Base-by-base conservation (phyloP, 768 basidiomycete genomes). In the Termitomyces sp. region DNA sequence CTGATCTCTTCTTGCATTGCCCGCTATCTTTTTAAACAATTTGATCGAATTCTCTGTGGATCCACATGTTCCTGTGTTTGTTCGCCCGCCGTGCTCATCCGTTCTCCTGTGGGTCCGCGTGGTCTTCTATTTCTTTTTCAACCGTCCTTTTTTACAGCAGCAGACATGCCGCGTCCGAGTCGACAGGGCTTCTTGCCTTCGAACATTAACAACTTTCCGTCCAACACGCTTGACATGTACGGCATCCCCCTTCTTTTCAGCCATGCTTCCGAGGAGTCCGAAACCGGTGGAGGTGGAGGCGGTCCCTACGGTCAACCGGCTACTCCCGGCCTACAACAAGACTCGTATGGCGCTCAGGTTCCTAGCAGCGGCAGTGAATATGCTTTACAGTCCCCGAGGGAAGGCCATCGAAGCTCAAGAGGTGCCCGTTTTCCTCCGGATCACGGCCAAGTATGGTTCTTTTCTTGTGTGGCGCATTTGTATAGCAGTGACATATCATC, bases 251-350 rank as follows among this genome's bases (percentile, higher is more conserved):
- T 59, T 38, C 57, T 62, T 12, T 58, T 61, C 37, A 56, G 57
- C 41, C 58, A 56, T 42, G 55, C 56, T 38, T 60, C 54, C 44
- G 61, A 64, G 28, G 62, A 59, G 26, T 58, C 63, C 43, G 59
- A 59, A 19, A 30, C 57, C 38, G 61, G 57, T 28, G 57, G 63
- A 19, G 58, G 63, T 14, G 54, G 55, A 49, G 53, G 53, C 24
- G 58, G 57, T 5, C 32, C 54, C 28, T 46, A 56, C 50, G 56
- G 51, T 19, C 55, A 58, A 48, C 40, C 59, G 40, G 34, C 44
- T 28, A 52, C 37, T 56, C 49, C 60, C 49, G 53, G 57, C 30
- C 35, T 45, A 12, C 51, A 38, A 7, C 21, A 50, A 10, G 21
- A 44, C 34, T 26, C 58, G 1, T 60, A 46, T 26, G 49, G 43